Percentiles rank a stretch among this genome's conserved stretches.
Evolutionary conservation across 1,139 yeast species (phyloP).

Genomic region (Saccharomycopsis crataegensis): DNA sequence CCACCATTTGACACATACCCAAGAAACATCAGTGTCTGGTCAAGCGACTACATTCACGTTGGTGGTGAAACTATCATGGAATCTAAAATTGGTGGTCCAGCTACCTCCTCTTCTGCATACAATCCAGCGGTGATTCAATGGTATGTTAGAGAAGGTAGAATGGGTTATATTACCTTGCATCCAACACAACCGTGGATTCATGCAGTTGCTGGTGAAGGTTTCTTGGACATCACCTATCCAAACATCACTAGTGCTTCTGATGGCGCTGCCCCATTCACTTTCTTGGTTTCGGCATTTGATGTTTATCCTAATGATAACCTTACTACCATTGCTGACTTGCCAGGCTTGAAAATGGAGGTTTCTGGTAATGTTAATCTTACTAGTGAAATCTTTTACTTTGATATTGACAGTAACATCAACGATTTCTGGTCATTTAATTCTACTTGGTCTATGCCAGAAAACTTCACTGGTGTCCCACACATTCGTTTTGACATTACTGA

Average conservation of each 20-base stretch:
- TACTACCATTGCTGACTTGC: slow-evolving; percentile 12
- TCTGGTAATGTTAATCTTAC: slow-evolving; percentile 14
- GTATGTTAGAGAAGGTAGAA: slow-evolving; percentile 21
- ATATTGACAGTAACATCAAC: slow-evolving; percentile 8
- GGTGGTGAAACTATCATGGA: slow-evolving; percentile 19
- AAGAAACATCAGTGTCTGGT: slow-evolving; percentile 19
- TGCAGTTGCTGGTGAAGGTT: slow-evolving; percentile 20
- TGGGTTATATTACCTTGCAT: slow-evolving; percentile 17
- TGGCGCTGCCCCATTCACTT: slow-evolving; percentile 9
- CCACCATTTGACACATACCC: slow-evolving; percentile 19
- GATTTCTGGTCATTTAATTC: slow-evolving; percentile 18
- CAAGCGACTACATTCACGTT: slow-evolving; percentile 17
- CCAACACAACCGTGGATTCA: slow-evolving; percentile 16
- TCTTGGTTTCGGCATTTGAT: slow-evolving; percentile 15
- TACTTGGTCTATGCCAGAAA: slow-evolving; percentile 18
- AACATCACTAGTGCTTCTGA: slow-evolving; percentile 17
- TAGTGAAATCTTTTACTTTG: slow-evolving; percentile 12
- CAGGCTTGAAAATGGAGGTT: slow-evolving; percentile 15
- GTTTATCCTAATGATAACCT: slow-evolving; percentile 14
- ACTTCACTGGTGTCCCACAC: not conserved
- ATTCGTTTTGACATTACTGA: too few species aligned
- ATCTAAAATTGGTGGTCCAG: slow-evolving; percentile 18
- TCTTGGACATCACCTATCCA: slow-evolving; percentile 19
- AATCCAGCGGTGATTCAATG: slow-evolving; percentile 21
- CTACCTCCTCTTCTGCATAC: slow-evolving; percentile 13